Percentiles rank a stretch among this genome's conserved stretches.
These are phyloP conservation scores for Carex parvula DNA, from an alignment of 176 grass and related monocot species.

Conservation along the genomic window DNA sequence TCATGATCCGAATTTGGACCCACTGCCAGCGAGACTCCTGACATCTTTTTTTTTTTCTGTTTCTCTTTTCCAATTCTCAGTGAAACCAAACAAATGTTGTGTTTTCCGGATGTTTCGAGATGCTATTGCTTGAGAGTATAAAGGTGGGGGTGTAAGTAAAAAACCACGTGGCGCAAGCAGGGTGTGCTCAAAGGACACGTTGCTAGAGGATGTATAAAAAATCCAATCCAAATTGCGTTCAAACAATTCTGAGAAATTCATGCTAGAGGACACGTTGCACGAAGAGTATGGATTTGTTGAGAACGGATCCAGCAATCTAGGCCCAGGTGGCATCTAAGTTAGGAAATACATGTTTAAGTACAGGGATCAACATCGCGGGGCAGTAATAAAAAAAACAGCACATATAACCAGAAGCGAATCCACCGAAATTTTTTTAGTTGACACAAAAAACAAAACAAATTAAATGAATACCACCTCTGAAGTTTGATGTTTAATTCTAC, in stretches of 20 bases:
- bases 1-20: slow-evolving; percentile 36
- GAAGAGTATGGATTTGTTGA: neutral
- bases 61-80: neutral
- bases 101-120: neutral
- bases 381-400: slow-evolving; percentile 7
- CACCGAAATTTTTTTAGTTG: too few relatives aligned
- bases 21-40: slow-evolving; percentile 57
- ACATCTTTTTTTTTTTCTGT: slow-evolving; percentile 38
- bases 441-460: too few relatives aligned
- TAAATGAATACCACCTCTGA: too few relatives aligned
- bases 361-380: neutral
- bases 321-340: neutral
- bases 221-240: neutral
- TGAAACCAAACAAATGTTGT: neutral
- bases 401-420: too few relatives aligned
- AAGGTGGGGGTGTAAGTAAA: too few relatives aligned
- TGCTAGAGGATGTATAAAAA: neutral
- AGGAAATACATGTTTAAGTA: neutral
- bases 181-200: neutral
- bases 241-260: neutral
- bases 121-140: neutral
- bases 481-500: too few relatives aligned
- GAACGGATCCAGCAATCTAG: neutral
- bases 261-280: too few relatives aligned
- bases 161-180: neutral